Conservation (phyloP, 306 rosid genomes). For the Malus domestica region ASM211411v1 NC_041795.1:9094001-9094500, state of each 20-base stretch:
- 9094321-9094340: neutral
- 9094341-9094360: neutral
- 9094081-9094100: constrained; percentile 56
- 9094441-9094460: neutral
- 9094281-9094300: neutral
- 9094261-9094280: neutral
- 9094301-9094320: neutral
- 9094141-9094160: neutral
- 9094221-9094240: neutral
- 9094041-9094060: constrained; percentile 25
- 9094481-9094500: neutral
- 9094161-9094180: neutral
- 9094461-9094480: neutral
- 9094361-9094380: neutral
- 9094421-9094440: neutral
- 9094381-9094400: neutral
- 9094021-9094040: constrained; percentile 46
- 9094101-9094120: constrained; percentile 16
- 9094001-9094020: neutral
- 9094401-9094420: neutral
- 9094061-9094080: constrained; percentile 25
- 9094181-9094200: neutral
- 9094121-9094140: neutral
- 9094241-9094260: too few relatives aligned
- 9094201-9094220: constrained; percentile 9